Conservation (phyloP, 306 rosid species). For the Pyrus bretschneideri region DNA sequence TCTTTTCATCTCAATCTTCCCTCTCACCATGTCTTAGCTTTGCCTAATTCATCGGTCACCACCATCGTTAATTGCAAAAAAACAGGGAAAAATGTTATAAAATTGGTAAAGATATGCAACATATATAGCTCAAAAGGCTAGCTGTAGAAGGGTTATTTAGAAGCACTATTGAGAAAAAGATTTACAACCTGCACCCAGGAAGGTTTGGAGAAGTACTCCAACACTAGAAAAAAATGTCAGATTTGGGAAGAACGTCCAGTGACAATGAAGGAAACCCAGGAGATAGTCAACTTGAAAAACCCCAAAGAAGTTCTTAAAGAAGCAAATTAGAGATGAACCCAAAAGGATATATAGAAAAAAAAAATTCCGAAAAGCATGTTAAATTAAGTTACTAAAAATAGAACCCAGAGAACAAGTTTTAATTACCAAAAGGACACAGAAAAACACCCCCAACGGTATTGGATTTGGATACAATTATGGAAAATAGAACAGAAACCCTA, state of each 20-base stretch:
- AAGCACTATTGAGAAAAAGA: neutral
- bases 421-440: neutral
- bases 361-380: neutral
- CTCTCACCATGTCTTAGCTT: conserved; percentile 50
- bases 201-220: neutral
- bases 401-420: neutral
- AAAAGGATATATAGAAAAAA: neutral
- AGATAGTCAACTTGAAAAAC: neutral
- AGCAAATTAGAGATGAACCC: neutral
- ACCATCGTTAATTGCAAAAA: neutral
- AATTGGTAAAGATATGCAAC: neutral
- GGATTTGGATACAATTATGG: neutral
- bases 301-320: neutral
- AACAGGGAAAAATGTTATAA: neutral
- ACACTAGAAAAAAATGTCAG: neutral
- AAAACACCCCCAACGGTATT: neutral
- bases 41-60: neutral
- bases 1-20: conserved; percentile 51
- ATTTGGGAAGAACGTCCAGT: neutral
- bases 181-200: neutral
- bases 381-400: neutral
- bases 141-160: neutral
- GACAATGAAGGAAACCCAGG: neutral
- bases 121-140: neutral
- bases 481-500: conserved; percentile 36